A percentile compares a stretch with the other conserved stretches of the same genome.
Conservation (phyloP, 129 eudicot genomes). For the Apium graveolens region DNA sequence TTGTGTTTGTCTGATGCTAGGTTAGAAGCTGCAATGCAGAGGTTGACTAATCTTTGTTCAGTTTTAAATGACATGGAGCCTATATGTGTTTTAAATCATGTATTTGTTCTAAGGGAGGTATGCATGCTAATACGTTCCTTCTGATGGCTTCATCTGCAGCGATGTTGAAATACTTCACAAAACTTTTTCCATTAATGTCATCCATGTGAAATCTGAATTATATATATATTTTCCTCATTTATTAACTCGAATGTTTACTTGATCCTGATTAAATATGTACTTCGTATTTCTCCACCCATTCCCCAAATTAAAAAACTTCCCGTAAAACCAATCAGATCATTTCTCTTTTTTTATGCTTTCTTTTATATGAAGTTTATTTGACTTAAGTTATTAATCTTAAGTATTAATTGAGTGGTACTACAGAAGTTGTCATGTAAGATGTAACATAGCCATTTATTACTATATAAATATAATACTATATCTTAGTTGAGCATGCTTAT, state of each 20-base stretch:
- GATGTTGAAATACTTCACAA: background rate
- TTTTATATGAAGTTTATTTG: background rate
- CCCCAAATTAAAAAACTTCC: background rate
- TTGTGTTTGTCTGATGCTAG: conserved; percentile 31
- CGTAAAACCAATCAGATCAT: background rate
- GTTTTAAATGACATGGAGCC: conserved; percentile 99
- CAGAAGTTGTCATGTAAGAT: background rate
- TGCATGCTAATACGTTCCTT: conserved; percentile 3
- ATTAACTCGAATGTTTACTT: background rate
- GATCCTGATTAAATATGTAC: background rate
- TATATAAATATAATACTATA: background rate
- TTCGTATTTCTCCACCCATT: background rate
- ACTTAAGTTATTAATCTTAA: background rate
- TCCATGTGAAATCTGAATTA: background rate
- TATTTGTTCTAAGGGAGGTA: conserved; percentile 96
- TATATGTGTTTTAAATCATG: conserved; percentile 95
- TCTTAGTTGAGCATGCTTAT: background rate
- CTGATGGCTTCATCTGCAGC: conserved; percentile 4
- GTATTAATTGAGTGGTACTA: background rate
- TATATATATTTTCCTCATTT: too few species aligned
- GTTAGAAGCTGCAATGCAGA: conserved; percentile 99
- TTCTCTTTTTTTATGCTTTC: background rate
- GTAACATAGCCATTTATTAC: background rate
- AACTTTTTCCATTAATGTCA: background rate
- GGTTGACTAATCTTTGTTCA: conserved; percentile 96